Evolutionary conservation across 1,139 yeast species (phyloP), one percentile per base, ranked within the genome.

Genomic region (Pichia cactophila): DNA sequence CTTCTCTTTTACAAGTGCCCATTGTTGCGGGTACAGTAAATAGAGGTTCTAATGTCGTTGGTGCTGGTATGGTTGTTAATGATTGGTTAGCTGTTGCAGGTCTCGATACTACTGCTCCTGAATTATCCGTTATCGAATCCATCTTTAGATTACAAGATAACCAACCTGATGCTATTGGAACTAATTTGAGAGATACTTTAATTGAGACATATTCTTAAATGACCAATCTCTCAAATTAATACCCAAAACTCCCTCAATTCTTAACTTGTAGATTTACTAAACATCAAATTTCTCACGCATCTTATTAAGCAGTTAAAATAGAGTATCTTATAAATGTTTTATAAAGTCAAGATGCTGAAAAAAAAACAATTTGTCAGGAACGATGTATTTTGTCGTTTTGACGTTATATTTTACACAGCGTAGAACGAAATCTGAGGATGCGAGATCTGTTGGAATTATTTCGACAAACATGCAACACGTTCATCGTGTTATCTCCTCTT

Each of bases 71-170:
- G 83, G 97, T 94, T 46, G 98, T 90, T 46, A 94, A 94, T 66
- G 99, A 94, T 73, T 94, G 97, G 95, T 75, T 92, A 57, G 95
- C 97, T 36, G 97, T 94, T 47, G 78, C 96, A 44, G 99, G 99
- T 56, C 78, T 87, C 60, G 98, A 92, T 70, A 92, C 98, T 53
- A 90, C 98, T 56, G 98, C 98, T 45, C 97, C 98, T 45, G 99
- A 94, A 71, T 77, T 94, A 64, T 88, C 96, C 58, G 98, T 94
- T 54, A 80, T 94, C 59, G 98, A 94, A 73, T 86, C 95, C 65
- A 94, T 94, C 60, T 94, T 92, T 80, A 84, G 88, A 70, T 75
- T 87, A 61, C 92, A 86, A 69, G 95, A 86, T 63, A 90, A 88
- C 56, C 87, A 83, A 66, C 95, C 95, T 55, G 92, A 86, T 56